Base-by-base conservation (phyloP, 208 protist species). In the Jaenimonas drosophilae region DNA sequence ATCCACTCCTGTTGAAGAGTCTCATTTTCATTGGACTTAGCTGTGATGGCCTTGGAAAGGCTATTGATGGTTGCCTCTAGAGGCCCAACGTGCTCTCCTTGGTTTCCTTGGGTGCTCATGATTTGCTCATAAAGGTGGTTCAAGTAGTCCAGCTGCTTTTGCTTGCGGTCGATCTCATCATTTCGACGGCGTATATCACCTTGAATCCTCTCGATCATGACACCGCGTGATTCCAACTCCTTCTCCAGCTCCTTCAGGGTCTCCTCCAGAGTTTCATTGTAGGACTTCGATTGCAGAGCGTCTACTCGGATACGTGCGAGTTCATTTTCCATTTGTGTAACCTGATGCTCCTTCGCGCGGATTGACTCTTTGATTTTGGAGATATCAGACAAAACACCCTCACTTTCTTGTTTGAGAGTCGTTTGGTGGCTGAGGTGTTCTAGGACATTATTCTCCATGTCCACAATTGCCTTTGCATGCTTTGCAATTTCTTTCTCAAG, bases 131-230 rank as follows among this genome's bases (percentile, higher is more conserved):
- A 96, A 46, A 94, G 86, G 30, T 91, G 76, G 70, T 98, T 98
- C 27, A 98, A 84, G 53, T 91, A 70, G 55, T 98, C 95, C 19
- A 98, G 70, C 48, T 96, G 76, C 54, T 90, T 94, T 60, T 98
- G 94, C 70, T 98, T 98, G 38, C 87, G 74, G 55, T 97, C 93
- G 44, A 98, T 96, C 46, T 97, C 94, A 49, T 97, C 93, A 65
- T 97, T 84, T 17, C 86, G 72, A 39, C 89, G 81, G 25, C 94
- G 76, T 37, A 97, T 97, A 56, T 98, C 94, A n/a, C 77, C 40
- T 63, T 98, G 91, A 81, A 97, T 97, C 31, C 85, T 74, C 39
- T 95, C 83, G 45, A 98, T 90, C 59, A 97, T 67, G 17, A 53
- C 29, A 43, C 91, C 90, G 34, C 93, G 78, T 26, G 89, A 81